These are phyloP conservation scores for Cyphellophora attinorum DNA, from an alignment of 2,329 filamentous ascomycete genomes.

Conservation along the genomic window DNA sequence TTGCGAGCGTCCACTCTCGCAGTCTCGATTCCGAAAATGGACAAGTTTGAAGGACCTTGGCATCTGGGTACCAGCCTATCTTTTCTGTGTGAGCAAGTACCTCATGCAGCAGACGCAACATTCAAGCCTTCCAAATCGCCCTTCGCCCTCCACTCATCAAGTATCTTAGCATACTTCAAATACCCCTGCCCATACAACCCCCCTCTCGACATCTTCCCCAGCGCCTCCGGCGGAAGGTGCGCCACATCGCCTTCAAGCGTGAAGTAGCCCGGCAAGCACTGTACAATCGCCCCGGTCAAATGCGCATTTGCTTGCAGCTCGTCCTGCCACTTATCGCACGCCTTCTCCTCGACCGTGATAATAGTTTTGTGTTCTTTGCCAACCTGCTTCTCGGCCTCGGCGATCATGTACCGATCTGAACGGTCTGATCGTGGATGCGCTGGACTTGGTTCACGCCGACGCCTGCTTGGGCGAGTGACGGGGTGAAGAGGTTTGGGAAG, in stretches of 20 bases:
- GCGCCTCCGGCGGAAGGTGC: not conserved
- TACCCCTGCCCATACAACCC: conserved; percentile 3
- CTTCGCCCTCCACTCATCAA: conserved; percentile 5
- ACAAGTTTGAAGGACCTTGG: no score
- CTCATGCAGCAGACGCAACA: not conserved
- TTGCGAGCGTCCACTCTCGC: no score
- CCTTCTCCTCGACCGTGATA: conserved; percentile 2
- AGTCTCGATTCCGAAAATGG: no score
- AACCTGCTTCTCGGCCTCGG: not conserved
- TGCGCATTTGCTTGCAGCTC: not conserved
- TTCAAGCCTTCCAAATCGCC: conserved; percentile 4
- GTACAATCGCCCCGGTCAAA: not conserved
- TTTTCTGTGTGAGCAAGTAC: no score
- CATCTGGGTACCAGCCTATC: no score
- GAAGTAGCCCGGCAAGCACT: conserved; percentile 5
- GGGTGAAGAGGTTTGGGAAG: conserved; percentile 25
- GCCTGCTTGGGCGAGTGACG: conserved; percentile 2
- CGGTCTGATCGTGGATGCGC: not conserved
- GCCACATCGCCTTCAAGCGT: conserved; percentile 3
- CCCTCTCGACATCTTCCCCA: not conserved
- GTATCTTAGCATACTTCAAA: conserved; percentile 1
- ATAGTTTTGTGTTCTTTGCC: conserved; percentile 1
- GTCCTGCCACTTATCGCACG: conserved; percentile 3
- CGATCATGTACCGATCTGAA: conserved; percentile 1
- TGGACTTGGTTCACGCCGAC: conserved; percentile 1